Evolutionary conservation across 331 rosid genomes (phyloP).

Genomic region (Ulmus americana): DNA sequence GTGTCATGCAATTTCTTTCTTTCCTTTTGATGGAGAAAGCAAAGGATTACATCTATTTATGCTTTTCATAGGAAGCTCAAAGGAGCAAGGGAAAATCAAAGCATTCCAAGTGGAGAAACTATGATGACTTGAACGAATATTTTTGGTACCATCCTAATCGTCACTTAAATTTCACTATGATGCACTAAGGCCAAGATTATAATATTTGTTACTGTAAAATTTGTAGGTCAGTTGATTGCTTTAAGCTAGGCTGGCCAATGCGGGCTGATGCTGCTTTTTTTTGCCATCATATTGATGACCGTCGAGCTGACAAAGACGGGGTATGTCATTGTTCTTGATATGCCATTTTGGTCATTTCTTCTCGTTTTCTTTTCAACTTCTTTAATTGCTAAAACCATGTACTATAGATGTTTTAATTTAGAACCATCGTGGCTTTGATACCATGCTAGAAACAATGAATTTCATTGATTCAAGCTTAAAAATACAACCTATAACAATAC

Average conservation of each 20-base stretch:
- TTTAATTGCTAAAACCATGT: not conserved
- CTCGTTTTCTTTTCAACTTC: not conserved
- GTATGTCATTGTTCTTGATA: conserved; percentile 33
- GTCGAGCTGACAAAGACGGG: conserved; percentile 40
- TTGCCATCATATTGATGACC: conserved; percentile 29
- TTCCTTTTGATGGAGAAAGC: conserved; percentile 12
- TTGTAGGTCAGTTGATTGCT: conserved; percentile 82
- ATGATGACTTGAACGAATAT: conserved; percentile 86
- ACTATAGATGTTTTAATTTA: too few species aligned
- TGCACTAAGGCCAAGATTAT: conserved; percentile 8
- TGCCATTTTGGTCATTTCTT: conserved; percentile 1
- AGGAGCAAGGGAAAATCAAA: conserved; percentile 68
- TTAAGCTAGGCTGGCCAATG: conserved; percentile 92
- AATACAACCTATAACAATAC: too few species aligned
- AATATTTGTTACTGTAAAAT: conserved; percentile 18
- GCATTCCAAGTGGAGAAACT: conserved; percentile 98
- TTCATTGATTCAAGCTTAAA: too few species aligned
- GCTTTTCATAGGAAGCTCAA: conserved; percentile 49
- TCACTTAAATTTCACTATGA: conserved; percentile 1
- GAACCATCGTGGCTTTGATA: too few species aligned
- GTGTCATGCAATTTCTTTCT: conserved; percentile 1
- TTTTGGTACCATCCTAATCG: conserved; percentile 58
- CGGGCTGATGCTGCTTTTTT: conserved; percentile 74
- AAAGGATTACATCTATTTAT: conserved; percentile 15
- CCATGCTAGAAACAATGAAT: too few species aligned